Evolutionary conservation across 768 basidiomycete genomes (phyloP).

Genomic region (Termitomyces sp.): DNA sequence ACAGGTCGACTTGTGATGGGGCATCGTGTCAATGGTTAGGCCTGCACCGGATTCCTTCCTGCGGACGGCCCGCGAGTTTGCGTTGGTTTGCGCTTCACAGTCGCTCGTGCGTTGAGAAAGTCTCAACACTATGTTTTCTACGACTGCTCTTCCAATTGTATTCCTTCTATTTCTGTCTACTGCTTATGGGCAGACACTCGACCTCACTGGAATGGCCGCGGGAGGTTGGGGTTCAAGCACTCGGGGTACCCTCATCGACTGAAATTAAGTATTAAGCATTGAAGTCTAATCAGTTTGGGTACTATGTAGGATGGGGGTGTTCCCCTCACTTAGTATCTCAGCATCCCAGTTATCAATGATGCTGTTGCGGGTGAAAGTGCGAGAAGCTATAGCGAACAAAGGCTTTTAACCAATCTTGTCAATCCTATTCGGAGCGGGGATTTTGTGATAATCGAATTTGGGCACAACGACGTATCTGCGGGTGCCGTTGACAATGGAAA

Average conservation of each 20-base stretch:
- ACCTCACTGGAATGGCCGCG: slow-evolving; percentile 37
- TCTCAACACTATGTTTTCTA: background rate
- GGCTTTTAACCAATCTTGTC: slow-evolving; percentile 37
- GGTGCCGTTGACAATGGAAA: slow-evolving; percentile 31
- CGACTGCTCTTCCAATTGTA: background rate
- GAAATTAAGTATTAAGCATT: background rate
- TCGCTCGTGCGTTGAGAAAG: background rate
- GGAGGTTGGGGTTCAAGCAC: slow-evolving; percentile 33
- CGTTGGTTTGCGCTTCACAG: background rate
- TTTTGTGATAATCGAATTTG: slow-evolving; percentile 41
- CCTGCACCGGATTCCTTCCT: background rate
- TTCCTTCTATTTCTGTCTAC: background rate
- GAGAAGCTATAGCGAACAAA: slow-evolving; percentile 42
- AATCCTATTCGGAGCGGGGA: slow-evolving; percentile 32
- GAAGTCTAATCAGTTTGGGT: background rate
- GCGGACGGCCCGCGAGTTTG: background rate
- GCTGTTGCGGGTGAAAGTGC: slow-evolving; percentile 42
- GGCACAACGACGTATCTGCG: slow-evolving; percentile 40
- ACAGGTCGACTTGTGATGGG: background rate
- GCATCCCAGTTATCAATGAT: slow-evolving; percentile 36
- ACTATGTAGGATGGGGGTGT: slow-evolving; percentile 42
- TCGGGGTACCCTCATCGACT: slow-evolving; percentile 19
- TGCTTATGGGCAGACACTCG: slow-evolving; percentile 28
- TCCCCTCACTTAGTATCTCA: slow-evolving; percentile 33
- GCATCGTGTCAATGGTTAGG: too few relatives aligned